Conservation (phyloP, 225 moss, liverwort and hornwort species). For the Pseudisothecium myosuroides region DNA sequence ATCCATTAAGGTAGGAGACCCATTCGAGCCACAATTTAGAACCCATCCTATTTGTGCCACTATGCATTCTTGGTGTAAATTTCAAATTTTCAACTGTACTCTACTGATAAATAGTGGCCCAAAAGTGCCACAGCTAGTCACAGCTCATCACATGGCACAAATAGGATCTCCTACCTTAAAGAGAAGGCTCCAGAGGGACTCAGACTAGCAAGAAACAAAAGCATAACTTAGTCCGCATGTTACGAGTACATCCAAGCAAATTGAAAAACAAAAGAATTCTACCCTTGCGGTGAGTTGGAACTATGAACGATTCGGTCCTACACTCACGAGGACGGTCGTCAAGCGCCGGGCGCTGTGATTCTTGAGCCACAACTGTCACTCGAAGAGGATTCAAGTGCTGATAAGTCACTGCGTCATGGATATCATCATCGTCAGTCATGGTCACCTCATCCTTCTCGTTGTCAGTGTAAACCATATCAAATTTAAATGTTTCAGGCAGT, state of each 20-base stretch:
- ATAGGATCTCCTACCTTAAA: not conserved
- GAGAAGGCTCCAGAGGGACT: not conserved
- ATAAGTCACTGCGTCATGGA: not conserved
- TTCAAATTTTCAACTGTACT: not conserved
- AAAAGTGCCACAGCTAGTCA: not conserved
- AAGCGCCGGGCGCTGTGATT: not conserved
- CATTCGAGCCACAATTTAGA: not conserved
- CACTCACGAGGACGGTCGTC: not conserved
- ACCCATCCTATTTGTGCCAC: not conserved
- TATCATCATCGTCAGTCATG: not conserved
- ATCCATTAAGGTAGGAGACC: not conserved
- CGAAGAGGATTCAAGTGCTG: not conserved
- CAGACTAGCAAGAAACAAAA: not conserved
- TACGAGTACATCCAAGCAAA: not conserved
- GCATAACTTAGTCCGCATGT: not conserved
- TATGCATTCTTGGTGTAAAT: too few species aligned
- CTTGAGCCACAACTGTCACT: slow-evolving; percentile 9
- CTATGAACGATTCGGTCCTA: not conserved
- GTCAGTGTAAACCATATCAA: not conserved
- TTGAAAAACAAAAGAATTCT: not conserved
- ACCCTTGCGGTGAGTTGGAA: not conserved
- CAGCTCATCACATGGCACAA: not conserved
- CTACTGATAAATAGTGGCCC: not conserved
- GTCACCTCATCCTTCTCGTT: not conserved
- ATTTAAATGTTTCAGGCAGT: not conserved